Percentiles rank a stretch among this genome's conserved stretches.
phyloP scores from a whole-genome alignment of 768 basidiomycete genomes.

The Kondoa subrosea region DNA sequence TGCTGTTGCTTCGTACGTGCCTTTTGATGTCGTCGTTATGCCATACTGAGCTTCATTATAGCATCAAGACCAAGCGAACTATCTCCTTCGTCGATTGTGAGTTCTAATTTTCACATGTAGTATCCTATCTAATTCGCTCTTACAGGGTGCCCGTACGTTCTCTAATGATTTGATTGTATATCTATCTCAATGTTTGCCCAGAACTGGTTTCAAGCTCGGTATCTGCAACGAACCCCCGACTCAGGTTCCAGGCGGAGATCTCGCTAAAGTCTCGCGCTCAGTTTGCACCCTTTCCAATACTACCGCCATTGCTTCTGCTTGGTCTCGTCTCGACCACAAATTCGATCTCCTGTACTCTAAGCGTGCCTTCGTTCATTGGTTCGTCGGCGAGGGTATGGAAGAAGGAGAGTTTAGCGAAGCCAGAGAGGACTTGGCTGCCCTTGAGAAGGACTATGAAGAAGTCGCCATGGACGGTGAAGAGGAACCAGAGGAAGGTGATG shows the following conservation, averaged over 20 bases:
- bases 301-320: constrained; percentile 82
- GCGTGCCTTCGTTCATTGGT: constrained; percentile 33
- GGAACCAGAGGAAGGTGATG: not conserved
- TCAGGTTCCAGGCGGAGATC: constrained; percentile 78
- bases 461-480: not conserved
- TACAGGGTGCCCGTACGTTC: not conserved
- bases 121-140: constrained; percentile 5
- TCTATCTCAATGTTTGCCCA: too few relatives aligned
- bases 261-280: constrained; percentile 81
- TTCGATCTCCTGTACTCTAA: constrained; percentile 83
- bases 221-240: constrained; percentile 95
- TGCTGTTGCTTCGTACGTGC: constrained; percentile 28
- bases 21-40: not conserved
- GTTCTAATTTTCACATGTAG: too few relatives aligned
- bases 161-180: too few relatives aligned
- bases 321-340: constrained; percentile 90
- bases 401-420: constrained; percentile 99
- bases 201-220: constrained; percentile 91
- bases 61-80: constrained; percentile 91
- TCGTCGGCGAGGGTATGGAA: constrained; percentile 99
- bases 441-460: constrained; percentile 55
- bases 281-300: constrained; percentile 97
- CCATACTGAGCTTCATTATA: constrained; percentile 44
- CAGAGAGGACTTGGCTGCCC: constrained; percentile 89
- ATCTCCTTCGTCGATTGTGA: constrained; percentile 99